Conservation (phyloP, 768 basidiomycete species). For the Agaricus subrufescens region DNA sequence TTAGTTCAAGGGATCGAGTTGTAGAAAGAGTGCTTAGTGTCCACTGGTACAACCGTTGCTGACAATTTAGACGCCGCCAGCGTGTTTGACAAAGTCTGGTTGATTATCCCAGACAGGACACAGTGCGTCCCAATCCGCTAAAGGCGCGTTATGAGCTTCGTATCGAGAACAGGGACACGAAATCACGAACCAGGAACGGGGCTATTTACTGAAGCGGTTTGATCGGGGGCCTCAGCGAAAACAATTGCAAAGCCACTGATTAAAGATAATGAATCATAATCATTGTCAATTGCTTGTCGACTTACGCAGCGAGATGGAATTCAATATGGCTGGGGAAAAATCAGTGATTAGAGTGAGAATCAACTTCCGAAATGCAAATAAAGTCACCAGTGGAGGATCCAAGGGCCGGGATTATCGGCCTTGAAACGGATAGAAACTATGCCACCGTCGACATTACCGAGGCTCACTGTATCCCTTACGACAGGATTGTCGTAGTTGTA, state of each 20-base stretch:
- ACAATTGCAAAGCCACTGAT: constrained; percentile 29
- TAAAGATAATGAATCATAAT: background rate
- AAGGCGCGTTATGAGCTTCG: background rate
- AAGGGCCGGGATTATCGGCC: constrained; percentile 49
- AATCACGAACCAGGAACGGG: background rate
- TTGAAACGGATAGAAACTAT: constrained; percentile 44
- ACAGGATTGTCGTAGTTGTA: constrained; percentile 42
- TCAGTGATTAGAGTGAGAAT: background rate
- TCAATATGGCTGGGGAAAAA: constrained; percentile 40
- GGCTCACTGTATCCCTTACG: constrained; percentile 28
- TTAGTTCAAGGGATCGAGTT: too few species aligned
- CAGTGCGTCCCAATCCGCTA: constrained; percentile 20
- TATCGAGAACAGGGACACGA: background rate
- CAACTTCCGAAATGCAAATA: background rate
- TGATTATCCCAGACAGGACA: constrained; percentile 17
- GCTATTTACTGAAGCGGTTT: background rate
- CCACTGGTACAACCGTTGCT: too few species aligned
- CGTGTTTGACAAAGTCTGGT: too few species aligned
- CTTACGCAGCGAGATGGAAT: constrained; percentile 42
- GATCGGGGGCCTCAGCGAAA: constrained; percentile 24
- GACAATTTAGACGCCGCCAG: too few species aligned
- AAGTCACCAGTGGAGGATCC: constrained; percentile 43
- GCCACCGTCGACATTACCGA: constrained; percentile 24
- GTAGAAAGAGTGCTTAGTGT: too few species aligned
- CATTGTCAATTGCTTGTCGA: background rate